Base-by-base conservation (phyloP, 1,284 basidiomycete species). In the Mycosarcoma mackinlayi region DNA sequence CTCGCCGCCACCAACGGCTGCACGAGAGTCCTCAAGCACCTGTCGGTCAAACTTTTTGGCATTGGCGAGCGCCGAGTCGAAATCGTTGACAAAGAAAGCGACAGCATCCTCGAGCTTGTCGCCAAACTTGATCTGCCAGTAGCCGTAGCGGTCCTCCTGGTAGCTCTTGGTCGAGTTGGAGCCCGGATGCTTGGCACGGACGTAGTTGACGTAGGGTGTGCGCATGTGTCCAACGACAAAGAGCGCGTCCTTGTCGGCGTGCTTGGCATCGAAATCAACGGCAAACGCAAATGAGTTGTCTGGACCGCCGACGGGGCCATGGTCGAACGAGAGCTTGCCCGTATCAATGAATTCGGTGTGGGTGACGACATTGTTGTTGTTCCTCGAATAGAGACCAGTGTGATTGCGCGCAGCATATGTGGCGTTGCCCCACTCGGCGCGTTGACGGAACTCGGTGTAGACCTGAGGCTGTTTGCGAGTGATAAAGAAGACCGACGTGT, bases 31-130 rank as follows among this genome's bases (percentile, higher is more conserved):
- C n/a, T 59, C 53, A 11, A 70, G 63, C n/a, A 82, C 68, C 66
- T 78, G 60, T 45, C 55, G 25, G 50, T 82, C 80, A 18, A 80
- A 71, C 39, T 54, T 81, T 25, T 86, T 84, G 25, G 87, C 73
- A 48, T 74, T 59, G 80, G 16, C 84, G 83, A 46, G 84, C 83
- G 88, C 87, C 64, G 89, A 86, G 73, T 90, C 89, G 79, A 90
- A 91, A 3, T 88, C 88, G 61, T 89, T 87, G 18, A 90, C 82
- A 8, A 80, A 78, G 59, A 84, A 81, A 6, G 70, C 63, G 23
- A 83, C 79, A 4, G 74, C 77, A 34, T 78, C 80, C 21, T 87
- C 86, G 23, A 78, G 57, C 45, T 53, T 64, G 47, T 73, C 60
- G 25, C 56, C 52, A 38, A 75, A 81, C 30, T 73, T 47, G 51